phyloP scores from a whole-genome alignment of 2,329 filamentous ascomycete species.

The Botrytis fabae region DNA sequence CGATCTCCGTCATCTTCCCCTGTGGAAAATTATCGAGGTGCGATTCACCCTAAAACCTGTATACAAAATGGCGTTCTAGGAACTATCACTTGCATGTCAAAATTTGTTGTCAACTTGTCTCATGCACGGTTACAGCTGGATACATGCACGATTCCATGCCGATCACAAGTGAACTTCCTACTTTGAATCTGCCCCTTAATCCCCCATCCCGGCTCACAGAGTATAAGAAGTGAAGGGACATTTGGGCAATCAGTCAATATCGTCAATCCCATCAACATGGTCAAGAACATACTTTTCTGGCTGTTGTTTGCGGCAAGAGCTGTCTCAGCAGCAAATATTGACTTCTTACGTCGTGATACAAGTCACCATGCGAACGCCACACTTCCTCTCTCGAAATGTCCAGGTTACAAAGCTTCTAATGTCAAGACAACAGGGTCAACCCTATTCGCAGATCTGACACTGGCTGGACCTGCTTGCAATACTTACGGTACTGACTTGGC shows the following conservation, averaged over 20 bases:
- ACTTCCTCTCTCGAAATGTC: conserved; percentile 44
- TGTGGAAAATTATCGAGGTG: neutral
- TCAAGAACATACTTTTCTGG: conserved; percentile 2
- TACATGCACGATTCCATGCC: neutral
- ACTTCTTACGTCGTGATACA: conserved; percentile 1
- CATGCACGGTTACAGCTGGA: conserved; percentile 1
- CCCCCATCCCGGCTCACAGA: neutral
- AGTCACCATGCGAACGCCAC: neutral
- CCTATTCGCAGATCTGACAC: conserved; percentile 57
- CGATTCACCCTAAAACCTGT: neutral
- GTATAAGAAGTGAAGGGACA: neutral
- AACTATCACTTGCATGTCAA: neutral
- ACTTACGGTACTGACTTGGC: conserved; percentile 58
- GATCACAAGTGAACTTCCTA: neutral
- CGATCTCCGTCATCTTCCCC: neutral
- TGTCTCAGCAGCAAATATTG: conserved; percentile 5
- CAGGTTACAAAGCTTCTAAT: conserved; percentile 55
- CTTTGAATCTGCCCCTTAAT: neutral
- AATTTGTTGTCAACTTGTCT: neutral
- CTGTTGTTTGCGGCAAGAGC: conserved; percentile 7
- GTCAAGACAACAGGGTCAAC: conserved; percentile 46
- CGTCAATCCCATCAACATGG: neutral
- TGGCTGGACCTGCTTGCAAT: conserved; percentile 61
- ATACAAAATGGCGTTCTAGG: neutral
- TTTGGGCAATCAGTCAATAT: neutral